Percentiles rank a stretch among this genome's conserved stretches.
Conservation (phyloP, 73 alveolate species). For the Paramecium sonneborni region DNA sequence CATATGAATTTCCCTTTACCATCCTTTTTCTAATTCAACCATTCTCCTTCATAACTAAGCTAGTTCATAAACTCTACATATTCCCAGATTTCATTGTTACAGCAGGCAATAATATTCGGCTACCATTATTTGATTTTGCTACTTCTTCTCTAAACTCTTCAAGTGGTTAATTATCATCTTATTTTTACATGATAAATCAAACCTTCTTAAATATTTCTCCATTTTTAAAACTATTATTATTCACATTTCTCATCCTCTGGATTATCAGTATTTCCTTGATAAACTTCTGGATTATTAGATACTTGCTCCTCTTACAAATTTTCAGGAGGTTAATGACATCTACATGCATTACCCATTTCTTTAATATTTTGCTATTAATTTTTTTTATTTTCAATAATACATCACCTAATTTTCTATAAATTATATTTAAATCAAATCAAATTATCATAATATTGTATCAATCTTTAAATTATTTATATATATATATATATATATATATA, state of each 20-base stretch:
- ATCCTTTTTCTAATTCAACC: constrained; percentile 67
- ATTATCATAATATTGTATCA: neutral
- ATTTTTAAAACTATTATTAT: neutral
- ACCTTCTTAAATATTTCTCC: constrained; percentile 38
- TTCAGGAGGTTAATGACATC: neutral
- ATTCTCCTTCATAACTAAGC: constrained; percentile 73
- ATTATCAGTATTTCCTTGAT: neutral
- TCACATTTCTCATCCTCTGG: constrained; percentile 9
- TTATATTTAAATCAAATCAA: neutral
- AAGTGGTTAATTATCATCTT: constrained; percentile 16
- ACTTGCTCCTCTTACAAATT: neutral
- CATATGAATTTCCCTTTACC: constrained; percentile 74
- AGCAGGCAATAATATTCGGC: neutral
- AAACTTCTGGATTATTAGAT: constrained; percentile 9
- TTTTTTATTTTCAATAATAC: neutral
- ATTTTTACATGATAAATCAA: neutral
- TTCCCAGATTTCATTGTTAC: constrained; percentile 25
- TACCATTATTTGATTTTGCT: neutral
- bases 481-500: too few species aligned
- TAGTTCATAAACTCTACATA: neutral
- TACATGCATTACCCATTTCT: constrained; percentile 15
- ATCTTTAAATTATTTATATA: too few species aligned
- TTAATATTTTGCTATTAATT: neutral
- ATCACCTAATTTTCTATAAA: neutral
- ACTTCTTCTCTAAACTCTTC: constrained; percentile 19